Percentiles rank a stretch among this genome's conserved stretches.
Evolutionary conservation across 23 red algal species (phyloP).

Genomic region (Gracilaria gracilis): DNA sequence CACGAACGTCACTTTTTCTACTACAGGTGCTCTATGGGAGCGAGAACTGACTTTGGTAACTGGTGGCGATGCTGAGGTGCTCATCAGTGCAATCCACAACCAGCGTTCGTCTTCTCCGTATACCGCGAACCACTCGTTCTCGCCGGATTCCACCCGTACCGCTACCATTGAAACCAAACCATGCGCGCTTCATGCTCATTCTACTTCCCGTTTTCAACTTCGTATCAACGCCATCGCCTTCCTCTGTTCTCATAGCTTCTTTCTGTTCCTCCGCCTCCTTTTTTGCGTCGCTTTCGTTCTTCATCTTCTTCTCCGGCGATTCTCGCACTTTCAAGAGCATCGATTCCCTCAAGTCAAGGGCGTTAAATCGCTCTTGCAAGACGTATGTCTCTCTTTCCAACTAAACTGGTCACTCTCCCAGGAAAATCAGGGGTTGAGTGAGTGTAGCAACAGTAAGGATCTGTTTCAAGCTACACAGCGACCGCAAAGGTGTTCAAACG

Average conservation of each 20-base stretch:
- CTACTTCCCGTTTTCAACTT: slow-evolving; percentile 1
- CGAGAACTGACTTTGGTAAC: background rate
- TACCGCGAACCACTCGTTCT: slow-evolving; percentile 18
- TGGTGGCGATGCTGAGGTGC: background rate
- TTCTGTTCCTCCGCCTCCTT: slow-evolving; percentile 22
- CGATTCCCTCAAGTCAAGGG: slow-evolving; percentile 22
- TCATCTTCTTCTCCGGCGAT: slow-evolving; percentile 41
- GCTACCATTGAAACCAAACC: slow-evolving; percentile 23
- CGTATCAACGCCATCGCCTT: background rate
- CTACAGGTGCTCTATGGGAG: slow-evolving; percentile 35
- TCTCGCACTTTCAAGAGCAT: slow-evolving; percentile 64
- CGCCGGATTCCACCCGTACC: slow-evolving; percentile 17
- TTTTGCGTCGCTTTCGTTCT: slow-evolving; percentile 40
- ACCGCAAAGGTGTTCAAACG: no score
- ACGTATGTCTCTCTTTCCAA: slow-evolving; percentile 71
- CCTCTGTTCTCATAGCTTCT: background rate
- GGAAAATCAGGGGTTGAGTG: no score
- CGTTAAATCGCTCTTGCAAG: slow-evolving; percentile 79
- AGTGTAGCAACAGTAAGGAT: no score
- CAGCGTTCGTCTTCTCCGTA: slow-evolving; percentile 19
- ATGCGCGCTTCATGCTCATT: background rate
- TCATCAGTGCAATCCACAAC: no score
- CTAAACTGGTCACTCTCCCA: slow-evolving; percentile 84
- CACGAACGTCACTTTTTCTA: slow-evolving; percentile 32
- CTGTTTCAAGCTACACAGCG: no score